Base-by-base conservation (phyloP, 495 filamentous ascomycete species). In the Corynascus novoguineensis region DNA sequence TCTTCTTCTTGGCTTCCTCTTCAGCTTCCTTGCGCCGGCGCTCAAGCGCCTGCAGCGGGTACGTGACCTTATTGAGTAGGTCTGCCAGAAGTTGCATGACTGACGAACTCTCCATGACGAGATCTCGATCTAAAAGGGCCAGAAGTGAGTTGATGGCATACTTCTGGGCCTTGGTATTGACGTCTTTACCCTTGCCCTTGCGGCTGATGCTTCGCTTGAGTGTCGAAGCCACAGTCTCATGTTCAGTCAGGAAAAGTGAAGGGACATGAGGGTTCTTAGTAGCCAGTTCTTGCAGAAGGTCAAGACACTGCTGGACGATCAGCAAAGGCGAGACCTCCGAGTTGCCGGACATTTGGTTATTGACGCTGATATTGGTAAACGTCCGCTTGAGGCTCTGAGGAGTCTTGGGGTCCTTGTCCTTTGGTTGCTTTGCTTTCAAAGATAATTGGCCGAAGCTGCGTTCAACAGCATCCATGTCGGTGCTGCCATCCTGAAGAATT, bases 401-500 rank as follows among this genome's bases (percentile, higher is more conserved):
- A 2, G 91, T 92, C 76, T 96, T 96, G 54, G 81, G 82, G 19
- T 79, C 73, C 53, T 75, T 71, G 15, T 81, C 80, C 44, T 81
- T 78, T 17, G 87, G 79, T 64, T 93, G 87, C 74, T 90, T 96
- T 24, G 93, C 93, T 57, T 90, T 86, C 37, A 96, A 76, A 10
- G 93, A 95, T 3, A 99, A 79, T 55, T 96, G 90, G 50, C 88
- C 82, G 68, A 97, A 99, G 72, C 90, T 97, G 58, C 91, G 83
- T 70, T 99, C 93, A 29, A 99, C 90, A 7, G 93, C 92, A 55
- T 85, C 84, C 69, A 95, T 85, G 73, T 99, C 95, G 15, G 83
- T 81, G 69, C 89, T 96, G 49, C 93, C 95, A 68, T 99, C 93
- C 64, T 97, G 93, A n/a, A 99, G 75, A 58, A 99, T 92, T 57